Conservation (phyloP, 805 yeast genomes). For the Blastobotrys mokoenaii region DNA sequence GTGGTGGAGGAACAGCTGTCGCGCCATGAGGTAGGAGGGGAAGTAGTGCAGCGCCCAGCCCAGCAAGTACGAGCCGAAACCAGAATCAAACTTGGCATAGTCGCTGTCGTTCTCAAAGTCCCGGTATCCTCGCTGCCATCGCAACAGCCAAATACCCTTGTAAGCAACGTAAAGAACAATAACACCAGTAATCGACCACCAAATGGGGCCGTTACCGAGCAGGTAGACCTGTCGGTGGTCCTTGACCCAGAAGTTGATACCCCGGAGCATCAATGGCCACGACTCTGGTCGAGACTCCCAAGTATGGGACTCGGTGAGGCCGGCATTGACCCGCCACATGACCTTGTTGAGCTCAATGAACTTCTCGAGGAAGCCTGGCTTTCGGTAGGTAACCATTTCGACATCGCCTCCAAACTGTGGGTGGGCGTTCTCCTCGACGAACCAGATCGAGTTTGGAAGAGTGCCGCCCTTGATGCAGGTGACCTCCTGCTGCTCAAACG, state of each 20-base stretch:
- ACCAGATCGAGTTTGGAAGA: conserved; percentile 61
- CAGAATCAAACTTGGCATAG: conserved; percentile 26
- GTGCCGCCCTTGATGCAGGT: conserved; percentile 73
- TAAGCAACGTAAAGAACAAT: conserved; percentile 22
- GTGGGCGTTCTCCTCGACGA: conserved; percentile 56
- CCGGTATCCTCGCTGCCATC: conserved; percentile 34
- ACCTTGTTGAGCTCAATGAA: conserved; percentile 47
- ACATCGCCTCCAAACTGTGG: conserved; percentile 36
- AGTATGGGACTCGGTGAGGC: conserved; percentile 39
- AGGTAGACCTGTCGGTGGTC: conserved; percentile 42
- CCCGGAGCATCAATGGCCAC: conserved; percentile 56
- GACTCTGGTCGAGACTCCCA: conserved; percentile 48
- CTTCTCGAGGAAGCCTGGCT: conserved; percentile 40
- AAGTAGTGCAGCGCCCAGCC: conserved; percentile 54
- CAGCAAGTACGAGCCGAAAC: conserved; percentile 36
- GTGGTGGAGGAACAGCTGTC: conserved; percentile 91
- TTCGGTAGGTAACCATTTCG: conserved; percentile 27
- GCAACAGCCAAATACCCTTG: conserved; percentile 25
- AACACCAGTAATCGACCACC: conserved; percentile 37
- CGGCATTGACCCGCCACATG: conserved; percentile 44
- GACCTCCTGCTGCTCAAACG: conserved; percentile 77
- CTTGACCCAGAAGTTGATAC: conserved; percentile 50
- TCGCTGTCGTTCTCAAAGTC: conserved; percentile 24
- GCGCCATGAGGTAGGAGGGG: conserved; percentile 73
- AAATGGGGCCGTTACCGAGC: conserved; percentile 56